A percentile compares a stretch with the other conserved stretches of the same genome.
Conservation (phyloP, 495 filamentous ascomycete species). For the Lepraria neglecta region DNA sequence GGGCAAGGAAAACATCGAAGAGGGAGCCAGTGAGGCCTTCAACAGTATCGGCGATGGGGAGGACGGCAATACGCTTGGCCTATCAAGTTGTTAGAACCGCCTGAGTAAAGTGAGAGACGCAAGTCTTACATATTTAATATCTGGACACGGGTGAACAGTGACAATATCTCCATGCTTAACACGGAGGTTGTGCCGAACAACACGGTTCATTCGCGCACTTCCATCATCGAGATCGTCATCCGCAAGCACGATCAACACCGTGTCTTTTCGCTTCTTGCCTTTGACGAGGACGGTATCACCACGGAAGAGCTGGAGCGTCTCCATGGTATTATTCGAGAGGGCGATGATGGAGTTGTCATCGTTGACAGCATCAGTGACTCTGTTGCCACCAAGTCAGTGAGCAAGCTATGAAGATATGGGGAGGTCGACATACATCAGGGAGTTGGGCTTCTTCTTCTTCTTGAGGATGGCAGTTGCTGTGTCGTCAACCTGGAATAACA, state of each 20-base stretch:
- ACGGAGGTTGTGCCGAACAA: slow-evolving; percentile 93
- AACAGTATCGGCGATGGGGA: slow-evolving; percentile 95
- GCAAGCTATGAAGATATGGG: slow-evolving; percentile 1
- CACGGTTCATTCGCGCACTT: slow-evolving; percentile 92
- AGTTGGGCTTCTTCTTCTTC: slow-evolving; percentile 99
- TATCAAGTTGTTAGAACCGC: slow-evolving; percentile 36
- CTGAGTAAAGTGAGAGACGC: slow-evolving; percentile 6
- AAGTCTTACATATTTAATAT: slow-evolving; percentile 95
- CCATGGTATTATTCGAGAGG: slow-evolving; percentile 98
- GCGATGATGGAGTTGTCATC: slow-evolving; percentile 99
- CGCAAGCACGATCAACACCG: slow-evolving; percentile 91
- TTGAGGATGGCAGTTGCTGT: slow-evolving; percentile 96
- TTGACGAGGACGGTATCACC: slow-evolving; percentile 96
- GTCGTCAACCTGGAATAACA: slow-evolving; percentile 63
- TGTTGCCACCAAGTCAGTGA: slow-evolving; percentile 43
- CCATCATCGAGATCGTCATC: slow-evolving; percentile 98
- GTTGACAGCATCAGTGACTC: slow-evolving; percentile 94
- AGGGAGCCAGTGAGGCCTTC: slow-evolving; percentile 95
- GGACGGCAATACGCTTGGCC: slow-evolving; percentile 98
- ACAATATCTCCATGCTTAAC: slow-evolving; percentile 98
- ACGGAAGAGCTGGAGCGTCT: slow-evolving; percentile 93
- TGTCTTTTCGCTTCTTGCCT: slow-evolving; percentile 99
- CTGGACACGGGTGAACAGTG: slow-evolving; percentile 97
- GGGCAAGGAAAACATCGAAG: slow-evolving; percentile 98
- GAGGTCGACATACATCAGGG: slow-evolving; percentile 68